Base-by-base conservation (phyloP, 2,329 filamentous ascomycete species). In the Trematosphaeria pertusa region DNA sequence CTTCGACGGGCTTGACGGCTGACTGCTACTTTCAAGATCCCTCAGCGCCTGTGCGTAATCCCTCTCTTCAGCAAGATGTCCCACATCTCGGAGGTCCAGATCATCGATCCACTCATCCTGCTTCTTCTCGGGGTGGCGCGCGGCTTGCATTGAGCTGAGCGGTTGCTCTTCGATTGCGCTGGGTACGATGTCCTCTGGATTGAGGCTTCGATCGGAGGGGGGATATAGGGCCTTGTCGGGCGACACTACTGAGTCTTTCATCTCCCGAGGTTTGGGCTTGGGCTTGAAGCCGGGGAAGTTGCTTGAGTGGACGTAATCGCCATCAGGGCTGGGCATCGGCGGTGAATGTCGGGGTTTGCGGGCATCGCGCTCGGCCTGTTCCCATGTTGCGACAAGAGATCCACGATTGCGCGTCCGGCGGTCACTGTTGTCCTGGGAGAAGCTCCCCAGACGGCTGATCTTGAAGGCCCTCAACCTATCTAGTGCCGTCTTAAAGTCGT, bases 401-500 rank as follows among this genome's bases (percentile, higher is more conserved):
- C 61, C 61, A 34, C 62, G 58, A 21, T 66, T 64, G 26, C 61
- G 59, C 17, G 58, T 61, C 15, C 68, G 64, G 32, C 62, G 65
- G 37, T 71, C 69, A 43, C 61, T 69, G 43, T 55, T 58, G 47
- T 72, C 69, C 8, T 60, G 60, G 1, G 68, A 71, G 26, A 69
- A 71, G 46, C 68, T 72, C 15, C 67, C 69, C 15, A 73, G 37
- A 10, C 70, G 67, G 17, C 70, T 70, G 32, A 79, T 67, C 37
- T 73, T 74, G 59, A 77, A 73, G n/a, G 73, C 66, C 48, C 74
- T 70, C 33, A 80, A 57, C 4, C 74, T 69, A 48, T 79, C 77
- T 18, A 80, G 63, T 0, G 76, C 77, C 3, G 83, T 85, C 60
- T 87, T 87, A 77, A 87, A 87, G 58, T 87, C 85, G 59, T 87